Conservation (phyloP, 257 asterid genomes). For the Fraxinus quadrangulata region DNA sequence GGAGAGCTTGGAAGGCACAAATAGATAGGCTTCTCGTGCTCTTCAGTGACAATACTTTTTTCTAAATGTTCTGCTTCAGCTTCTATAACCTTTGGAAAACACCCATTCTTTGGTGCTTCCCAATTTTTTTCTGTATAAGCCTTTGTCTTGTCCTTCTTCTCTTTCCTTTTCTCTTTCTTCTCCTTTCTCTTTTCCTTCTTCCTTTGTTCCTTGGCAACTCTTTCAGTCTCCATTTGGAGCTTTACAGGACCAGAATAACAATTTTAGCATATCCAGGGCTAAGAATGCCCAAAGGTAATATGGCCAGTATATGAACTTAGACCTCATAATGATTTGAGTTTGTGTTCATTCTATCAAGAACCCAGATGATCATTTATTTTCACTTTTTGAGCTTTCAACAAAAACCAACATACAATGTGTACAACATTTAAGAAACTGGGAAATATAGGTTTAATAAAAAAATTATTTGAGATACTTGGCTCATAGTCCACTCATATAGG, state of each 20-base stretch:
- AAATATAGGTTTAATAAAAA: background rate
- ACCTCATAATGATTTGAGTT: slow-evolving; percentile 26
- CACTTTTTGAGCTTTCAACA: background rate
- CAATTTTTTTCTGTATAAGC: background rate
- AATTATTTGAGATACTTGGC: background rate
- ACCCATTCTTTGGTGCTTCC: slow-evolving; percentile 15
- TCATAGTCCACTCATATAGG: background rate
- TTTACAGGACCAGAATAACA: slow-evolving; percentile 80
- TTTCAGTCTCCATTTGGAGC: slow-evolving; percentile 26
- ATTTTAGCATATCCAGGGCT: slow-evolving; percentile 49
- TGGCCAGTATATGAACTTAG: slow-evolving; percentile 33
- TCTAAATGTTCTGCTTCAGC: slow-evolving; percentile 61
- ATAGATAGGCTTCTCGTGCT: slow-evolving; percentile 45
- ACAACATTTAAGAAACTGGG: background rate
- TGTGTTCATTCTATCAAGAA: slow-evolving; percentile 1
- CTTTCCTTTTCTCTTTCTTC: slow-evolving; percentile 27
- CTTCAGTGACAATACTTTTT: slow-evolving; percentile 66
- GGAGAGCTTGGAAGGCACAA: slow-evolving; percentile 54
- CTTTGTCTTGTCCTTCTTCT: background rate
- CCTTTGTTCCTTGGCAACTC: background rate
- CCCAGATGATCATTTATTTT: background rate
- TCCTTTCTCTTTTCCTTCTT: slow-evolving; percentile 32
- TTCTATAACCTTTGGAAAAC: slow-evolving; percentile 20
- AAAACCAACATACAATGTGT: no score
- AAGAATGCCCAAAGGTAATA: slow-evolving; percentile 36